phyloP scores from a whole-genome alignment of 1,284 basidiomycete genomes.

The Xerocomus nothofagi region DNA sequence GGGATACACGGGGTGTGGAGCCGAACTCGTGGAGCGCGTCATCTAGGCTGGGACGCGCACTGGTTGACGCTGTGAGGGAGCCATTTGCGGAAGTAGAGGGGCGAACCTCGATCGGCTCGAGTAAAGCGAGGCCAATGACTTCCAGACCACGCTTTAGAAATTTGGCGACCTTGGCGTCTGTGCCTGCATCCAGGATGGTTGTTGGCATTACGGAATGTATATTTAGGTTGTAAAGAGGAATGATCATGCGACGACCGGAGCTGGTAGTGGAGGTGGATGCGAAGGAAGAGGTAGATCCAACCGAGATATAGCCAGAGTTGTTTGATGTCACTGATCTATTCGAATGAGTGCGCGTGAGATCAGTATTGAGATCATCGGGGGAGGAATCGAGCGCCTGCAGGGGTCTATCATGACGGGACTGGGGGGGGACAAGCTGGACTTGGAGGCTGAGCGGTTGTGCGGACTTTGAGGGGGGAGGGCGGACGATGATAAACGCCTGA shows the following conservation, averaged over 20 bases:
- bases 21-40: constrained; percentile 27
- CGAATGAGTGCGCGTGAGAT: constrained; percentile 41
- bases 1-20: background rate
- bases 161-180: constrained; percentile 91
- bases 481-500: constrained; percentile 83
- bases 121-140: constrained; percentile 70
- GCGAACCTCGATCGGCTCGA: constrained; percentile 87
- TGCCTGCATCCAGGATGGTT: constrained; percentile 88
- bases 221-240: constrained; percentile 91
- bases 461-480: constrained; percentile 79
- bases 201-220: constrained; percentile 94
- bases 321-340: constrained; percentile 38
- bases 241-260: constrained; percentile 70
- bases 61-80: constrained; percentile 6
- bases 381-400: constrained; percentile 41
- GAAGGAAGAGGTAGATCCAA: constrained; percentile 55
- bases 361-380: constrained; percentile 21
- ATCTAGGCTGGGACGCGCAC: constrained; percentile 30
- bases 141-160: constrained; percentile 87
- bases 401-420: constrained; percentile 40
- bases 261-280: constrained; percentile 49
- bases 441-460: constrained; percentile 92
- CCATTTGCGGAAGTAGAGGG: constrained; percentile 14
- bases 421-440: constrained; percentile 85
- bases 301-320: constrained; percentile 42